These are phyloP conservation scores for Pisolithus tinctorius DNA, from an alignment of 768 basidiomycete species.

Conservation along the genomic window DNA sequence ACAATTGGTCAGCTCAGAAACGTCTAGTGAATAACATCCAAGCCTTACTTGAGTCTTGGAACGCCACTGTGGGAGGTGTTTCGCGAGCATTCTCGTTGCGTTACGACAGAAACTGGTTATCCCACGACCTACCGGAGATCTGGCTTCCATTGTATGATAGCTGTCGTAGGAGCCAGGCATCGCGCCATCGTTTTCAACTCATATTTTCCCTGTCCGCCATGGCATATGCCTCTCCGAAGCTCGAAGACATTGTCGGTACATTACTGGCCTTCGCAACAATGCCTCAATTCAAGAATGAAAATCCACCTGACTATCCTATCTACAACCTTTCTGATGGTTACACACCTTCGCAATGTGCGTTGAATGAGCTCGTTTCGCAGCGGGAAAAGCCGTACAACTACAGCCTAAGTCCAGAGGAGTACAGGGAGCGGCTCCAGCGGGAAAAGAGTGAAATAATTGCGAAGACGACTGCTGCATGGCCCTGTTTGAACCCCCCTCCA, in stretches of 20 bases:
- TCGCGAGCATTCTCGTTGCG: background rate
- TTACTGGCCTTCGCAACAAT: slow-evolving; percentile 24
- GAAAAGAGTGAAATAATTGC: background rate
- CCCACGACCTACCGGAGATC: slow-evolving; percentile 9
- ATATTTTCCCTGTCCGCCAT: slow-evolving; percentile 26
- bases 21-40: background rate
- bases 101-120: slow-evolving; percentile 18
- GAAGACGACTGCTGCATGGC: slow-evolving; percentile 8
- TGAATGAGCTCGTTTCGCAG: background rate
- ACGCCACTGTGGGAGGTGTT: background rate
- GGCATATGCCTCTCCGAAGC: slow-evolving; percentile 17
- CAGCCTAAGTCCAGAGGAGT: slow-evolving; percentile 7
- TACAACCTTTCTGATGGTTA: slow-evolving; percentile 7
- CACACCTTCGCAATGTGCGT: background rate
- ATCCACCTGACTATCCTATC: slow-evolving; percentile 4
- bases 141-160: slow-evolving; percentile 23
- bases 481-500: slow-evolving; percentile 1
- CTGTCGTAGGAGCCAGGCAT: slow-evolving; percentile 7
- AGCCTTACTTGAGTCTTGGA: background rate
- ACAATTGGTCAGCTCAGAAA: background rate
- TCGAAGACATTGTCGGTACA: slow-evolving; percentile 14
- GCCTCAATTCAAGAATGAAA: slow-evolving; percentile 3
- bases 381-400: background rate
- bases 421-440: background rate
- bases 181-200: slow-evolving; percentile 11